Conservation (phyloP, 495 filamentous ascomycete species). For the Podospora fimiseda region DNA sequence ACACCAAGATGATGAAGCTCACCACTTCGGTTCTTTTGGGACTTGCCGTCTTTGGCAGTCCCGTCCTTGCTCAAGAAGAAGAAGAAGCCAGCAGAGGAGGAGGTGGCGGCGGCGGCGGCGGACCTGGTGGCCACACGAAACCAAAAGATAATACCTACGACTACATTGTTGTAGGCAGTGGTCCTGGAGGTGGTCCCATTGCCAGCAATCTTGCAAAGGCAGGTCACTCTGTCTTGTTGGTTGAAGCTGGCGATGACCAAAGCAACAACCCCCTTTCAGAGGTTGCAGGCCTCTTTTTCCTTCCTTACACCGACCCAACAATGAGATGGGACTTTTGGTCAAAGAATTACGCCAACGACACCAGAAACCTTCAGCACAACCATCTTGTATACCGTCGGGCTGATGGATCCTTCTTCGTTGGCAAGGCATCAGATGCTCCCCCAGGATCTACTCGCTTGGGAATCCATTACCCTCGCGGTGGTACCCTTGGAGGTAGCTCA, state of each 20-base stretch:
- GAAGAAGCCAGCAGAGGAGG: no score
- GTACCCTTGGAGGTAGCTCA: constrained; percentile 37
- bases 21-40: neutral
- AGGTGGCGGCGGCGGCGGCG: neutral
- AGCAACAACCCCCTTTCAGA: constrained; percentile 35
- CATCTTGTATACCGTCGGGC: constrained; percentile 30
- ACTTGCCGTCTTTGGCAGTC: neutral
- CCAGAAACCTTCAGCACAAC: constrained; percentile 28
- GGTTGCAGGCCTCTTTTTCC: constrained; percentile 29
- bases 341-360: constrained; percentile 33
- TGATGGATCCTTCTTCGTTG: constrained; percentile 37
- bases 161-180: constrained; percentile 59
- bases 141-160: constrained; percentile 40
- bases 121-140: constrained; percentile 1
- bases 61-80: neutral
- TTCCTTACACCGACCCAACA: constrained; percentile 31
- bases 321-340: constrained; percentile 43
- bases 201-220: constrained; percentile 54
- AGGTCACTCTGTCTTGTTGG: constrained; percentile 50
- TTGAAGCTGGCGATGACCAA: constrained; percentile 60
- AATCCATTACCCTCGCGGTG: constrained; percentile 40
- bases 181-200: constrained; percentile 57
- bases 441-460: constrained; percentile 31
- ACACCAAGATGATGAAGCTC: neutral
- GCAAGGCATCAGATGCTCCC: constrained; percentile 23